Base-by-base conservation (phyloP, 257 asterid genomes). In the Leonotis leonurus region DNA sequence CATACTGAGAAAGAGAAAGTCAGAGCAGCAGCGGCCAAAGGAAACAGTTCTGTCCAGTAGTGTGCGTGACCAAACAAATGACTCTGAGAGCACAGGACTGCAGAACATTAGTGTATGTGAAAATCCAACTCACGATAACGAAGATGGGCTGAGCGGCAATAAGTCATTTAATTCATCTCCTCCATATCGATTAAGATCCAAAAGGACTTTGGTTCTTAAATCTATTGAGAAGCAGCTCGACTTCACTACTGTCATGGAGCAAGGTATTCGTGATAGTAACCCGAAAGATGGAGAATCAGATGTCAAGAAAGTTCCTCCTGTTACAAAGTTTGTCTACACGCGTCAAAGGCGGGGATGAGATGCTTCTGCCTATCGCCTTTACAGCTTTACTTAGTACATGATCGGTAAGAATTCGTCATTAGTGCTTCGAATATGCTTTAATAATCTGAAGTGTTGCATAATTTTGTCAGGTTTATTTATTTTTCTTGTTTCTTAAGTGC, bases 171-270 rank as follows among this genome's bases (percentile, higher is more conserved):
- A 87, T 73, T 85, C 80, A 44, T 93, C 99, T 51, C 99, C 99
- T 68, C 94, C 94, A 17, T 89, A 83, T 71, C 87, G 96, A 71
- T 68, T 87, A 64, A 83, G 81, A 62, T 80, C 78, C 44, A 83
- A 82, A 73, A 73, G 97, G 56, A 85, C 88, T 53, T 80, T 83
- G n/a, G 81, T 75, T 54, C 57, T 74, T 49, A 87, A 83, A 72
- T 87, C 96, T 24, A 82, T 93, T 26, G 99, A 90, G 85, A 89
- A 89, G 87, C 91, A 89, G 85, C 99, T 93, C 40, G 86, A 85
- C 62, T 93, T 93, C 65, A 58, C 83, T 44, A 35, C 64, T 51
- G 60, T 64, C 48, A 63, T 32, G 24, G 95, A 80, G 70, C 76
- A 71, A 48, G 75, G 69, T 48, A 39, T 14, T 56, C 18, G 40